phyloP scores from a whole-genome alignment of 768 basidiomycete species.

The Boletellus emodensis region DNA sequence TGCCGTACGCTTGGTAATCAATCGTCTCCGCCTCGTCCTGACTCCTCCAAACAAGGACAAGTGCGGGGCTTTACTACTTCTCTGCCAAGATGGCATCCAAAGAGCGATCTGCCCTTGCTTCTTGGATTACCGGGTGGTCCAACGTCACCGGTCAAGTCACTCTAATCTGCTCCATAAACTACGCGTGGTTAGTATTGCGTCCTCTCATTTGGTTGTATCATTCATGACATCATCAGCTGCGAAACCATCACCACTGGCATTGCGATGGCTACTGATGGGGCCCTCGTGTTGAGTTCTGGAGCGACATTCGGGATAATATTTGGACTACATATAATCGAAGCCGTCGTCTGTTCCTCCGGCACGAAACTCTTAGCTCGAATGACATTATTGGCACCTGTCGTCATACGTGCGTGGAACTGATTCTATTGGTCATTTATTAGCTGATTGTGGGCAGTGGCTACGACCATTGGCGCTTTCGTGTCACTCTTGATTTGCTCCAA shows the following conservation, averaged over 20 bases:
- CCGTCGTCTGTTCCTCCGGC: slow-evolving; percentile 20
- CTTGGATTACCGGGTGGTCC: slow-evolving; percentile 30
- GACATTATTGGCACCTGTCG: slow-evolving; percentile 11
- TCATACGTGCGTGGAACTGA: slow-evolving; percentile 12
- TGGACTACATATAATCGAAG: slow-evolving; percentile 16
- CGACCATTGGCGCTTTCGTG: slow-evolving; percentile 14
- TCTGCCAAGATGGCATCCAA: slow-evolving; percentile 26
- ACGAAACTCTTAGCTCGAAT: slow-evolving; percentile 23
- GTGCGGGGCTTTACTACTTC: slow-evolving; percentile 27
- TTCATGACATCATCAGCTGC: slow-evolving; percentile 8
- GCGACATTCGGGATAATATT: slow-evolving; percentile 21
- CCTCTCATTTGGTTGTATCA: not conserved
- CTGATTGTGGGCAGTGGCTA: slow-evolving; percentile 11
- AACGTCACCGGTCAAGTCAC: slow-evolving; percentile 26
- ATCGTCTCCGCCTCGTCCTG: not conserved
- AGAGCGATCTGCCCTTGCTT: slow-evolving; percentile 23
- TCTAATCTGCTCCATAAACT: slow-evolving; percentile 23
- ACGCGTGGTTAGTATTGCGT: slow-evolving; percentile 12
- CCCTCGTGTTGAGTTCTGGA: slow-evolving; percentile 16
- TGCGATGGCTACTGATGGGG: slow-evolving; percentile 21
- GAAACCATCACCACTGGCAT: slow-evolving; percentile 20
- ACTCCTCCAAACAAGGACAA: slow-evolving; percentile 12
- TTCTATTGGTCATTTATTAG: not conserved
- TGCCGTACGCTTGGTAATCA: slow-evolving; percentile 14
- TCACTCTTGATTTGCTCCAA: slow-evolving; percentile 18